phyloP scores from a whole-genome alignment of 352 stramenopile genomes.

The Globisporangium spinosum region DNA sequence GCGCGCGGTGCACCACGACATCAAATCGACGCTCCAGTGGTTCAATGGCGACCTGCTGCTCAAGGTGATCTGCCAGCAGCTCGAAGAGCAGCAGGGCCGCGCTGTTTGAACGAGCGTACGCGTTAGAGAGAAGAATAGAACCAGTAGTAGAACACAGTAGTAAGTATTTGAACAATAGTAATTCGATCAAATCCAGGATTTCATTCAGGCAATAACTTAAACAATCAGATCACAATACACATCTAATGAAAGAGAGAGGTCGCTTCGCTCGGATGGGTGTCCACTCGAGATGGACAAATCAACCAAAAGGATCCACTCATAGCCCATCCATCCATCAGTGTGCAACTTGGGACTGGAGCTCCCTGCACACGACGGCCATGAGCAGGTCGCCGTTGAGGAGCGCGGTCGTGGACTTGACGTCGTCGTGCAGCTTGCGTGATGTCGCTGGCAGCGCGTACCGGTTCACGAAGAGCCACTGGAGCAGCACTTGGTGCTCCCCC shows the following conservation, averaged over 20 bases:
- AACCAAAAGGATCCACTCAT: not conserved
- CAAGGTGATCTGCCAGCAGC: slow-evolving; percentile 46
- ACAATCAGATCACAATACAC: not conserved
- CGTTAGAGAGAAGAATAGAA: not conserved
- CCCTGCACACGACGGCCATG: slow-evolving; percentile 46
- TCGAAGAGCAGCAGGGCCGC: slow-evolving; percentile 26
- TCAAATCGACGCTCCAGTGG: slow-evolving; percentile 44
- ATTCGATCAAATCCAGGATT: not conserved
- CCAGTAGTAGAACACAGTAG: not conserved
- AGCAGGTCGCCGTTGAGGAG: slow-evolving; percentile 56
- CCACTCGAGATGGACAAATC: slow-evolving; percentile 1
- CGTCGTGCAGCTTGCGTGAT: slow-evolving; percentile 36
- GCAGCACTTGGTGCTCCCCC: slow-evolving; percentile 33
- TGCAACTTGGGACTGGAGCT: slow-evolving; percentile 6
- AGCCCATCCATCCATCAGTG: not conserved
- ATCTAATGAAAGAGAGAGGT: not conserved
- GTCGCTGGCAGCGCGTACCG: slow-evolving; percentile 46
- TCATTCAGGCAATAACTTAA: slow-evolving; percentile 3
- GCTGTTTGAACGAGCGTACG: not conserved
- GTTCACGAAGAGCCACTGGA: slow-evolving; percentile 45
- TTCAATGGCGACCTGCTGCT: slow-evolving; percentile 60
- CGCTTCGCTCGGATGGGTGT: not conserved
- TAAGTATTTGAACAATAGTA: not conserved
- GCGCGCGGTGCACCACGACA: slow-evolving; percentile 38
- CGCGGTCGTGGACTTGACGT: slow-evolving; percentile 38